A percentile compares a stretch with the other conserved stretches of the same genome.
phyloP scores from a whole-genome alignment of 23 red algal genomes.

The Agarophyton chilense region DNA sequence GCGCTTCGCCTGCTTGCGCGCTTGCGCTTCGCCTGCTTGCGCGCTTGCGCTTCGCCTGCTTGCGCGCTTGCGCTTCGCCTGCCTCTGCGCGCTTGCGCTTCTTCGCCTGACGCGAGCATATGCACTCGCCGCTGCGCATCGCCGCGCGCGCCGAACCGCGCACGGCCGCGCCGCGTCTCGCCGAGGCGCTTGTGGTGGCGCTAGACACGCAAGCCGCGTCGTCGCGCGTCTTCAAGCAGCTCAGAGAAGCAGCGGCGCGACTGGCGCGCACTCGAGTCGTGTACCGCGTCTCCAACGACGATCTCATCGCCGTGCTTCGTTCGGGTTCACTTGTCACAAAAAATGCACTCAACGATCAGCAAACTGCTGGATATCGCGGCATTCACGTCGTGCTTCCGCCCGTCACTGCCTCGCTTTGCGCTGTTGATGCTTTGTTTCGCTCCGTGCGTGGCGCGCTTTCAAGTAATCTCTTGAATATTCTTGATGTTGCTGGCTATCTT shows the following conservation, averaged over 20 bases:
- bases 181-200: conserved; percentile 28
- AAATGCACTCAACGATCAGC: conserved; percentile 24
- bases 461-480: conserved; percentile 42
- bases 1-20: no score
- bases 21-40: no score
- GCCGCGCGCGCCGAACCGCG: background rate
- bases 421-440: conserved; percentile 1
- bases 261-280: conserved; percentile 50
- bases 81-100: no score
- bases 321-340: conserved; percentile 26
- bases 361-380: background rate
- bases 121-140: background rate
- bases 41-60: no score
- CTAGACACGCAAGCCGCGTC: conserved; percentile 16
- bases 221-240: background rate
- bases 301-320: conserved; percentile 29
- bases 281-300: conserved; percentile 17
- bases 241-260: conserved; percentile 20
- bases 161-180: background rate
- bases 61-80: no score
- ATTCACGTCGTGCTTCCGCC: conserved; percentile 34
- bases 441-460: background rate
- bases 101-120: no score
- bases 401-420: background rate
- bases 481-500: conserved; percentile 31